Percentiles rank a stretch among this genome's conserved stretches.
These are phyloP conservation scores for Rhodamnia rubescens DNA, from an alignment of 345 rosid genomes.

Conservation along the genomic window DNA sequence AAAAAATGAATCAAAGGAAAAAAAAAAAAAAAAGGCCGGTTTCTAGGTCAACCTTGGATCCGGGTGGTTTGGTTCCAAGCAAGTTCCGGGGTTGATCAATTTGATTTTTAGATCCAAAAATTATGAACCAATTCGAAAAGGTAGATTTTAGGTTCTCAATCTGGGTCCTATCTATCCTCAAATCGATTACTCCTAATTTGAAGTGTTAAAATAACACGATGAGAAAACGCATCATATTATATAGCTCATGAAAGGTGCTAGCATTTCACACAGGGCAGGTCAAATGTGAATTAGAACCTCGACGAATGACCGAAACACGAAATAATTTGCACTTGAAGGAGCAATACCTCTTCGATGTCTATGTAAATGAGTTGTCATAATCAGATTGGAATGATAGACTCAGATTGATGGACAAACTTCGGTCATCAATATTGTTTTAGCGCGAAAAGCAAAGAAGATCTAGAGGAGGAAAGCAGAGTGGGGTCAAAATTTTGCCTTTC, in stretches of 20 bases:
- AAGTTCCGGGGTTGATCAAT: not conserved
- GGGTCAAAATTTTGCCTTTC: not conserved
- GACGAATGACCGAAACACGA: not conserved
- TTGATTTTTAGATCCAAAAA: not conserved
- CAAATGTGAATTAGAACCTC: accelerated
- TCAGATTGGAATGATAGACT: not conserved
- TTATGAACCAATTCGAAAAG: not conserved
- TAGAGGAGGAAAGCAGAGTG: not conserved
- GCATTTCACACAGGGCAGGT: not conserved
- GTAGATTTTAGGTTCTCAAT: not conserved
- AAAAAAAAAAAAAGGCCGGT: not conserved
- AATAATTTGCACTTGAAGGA: not conserved
- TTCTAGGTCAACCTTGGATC: not conserved
- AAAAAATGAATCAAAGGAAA: not conserved
- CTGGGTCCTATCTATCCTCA: not conserved
- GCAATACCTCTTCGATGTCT: not conserved
- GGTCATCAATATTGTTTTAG: not conserved
- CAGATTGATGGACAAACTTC: not conserved
- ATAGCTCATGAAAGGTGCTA: accelerated
- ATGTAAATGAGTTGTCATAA: not conserved
- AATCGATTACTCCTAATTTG: not conserved
- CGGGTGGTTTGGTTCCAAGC: not conserved
- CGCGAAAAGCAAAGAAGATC: not conserved
- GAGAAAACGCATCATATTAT: not conserved
- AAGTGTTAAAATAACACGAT: not conserved